Base-by-base conservation (phyloP, 2,329 filamentous ascomycete species). In the Myriosclerotinia curreyana region DNA sequence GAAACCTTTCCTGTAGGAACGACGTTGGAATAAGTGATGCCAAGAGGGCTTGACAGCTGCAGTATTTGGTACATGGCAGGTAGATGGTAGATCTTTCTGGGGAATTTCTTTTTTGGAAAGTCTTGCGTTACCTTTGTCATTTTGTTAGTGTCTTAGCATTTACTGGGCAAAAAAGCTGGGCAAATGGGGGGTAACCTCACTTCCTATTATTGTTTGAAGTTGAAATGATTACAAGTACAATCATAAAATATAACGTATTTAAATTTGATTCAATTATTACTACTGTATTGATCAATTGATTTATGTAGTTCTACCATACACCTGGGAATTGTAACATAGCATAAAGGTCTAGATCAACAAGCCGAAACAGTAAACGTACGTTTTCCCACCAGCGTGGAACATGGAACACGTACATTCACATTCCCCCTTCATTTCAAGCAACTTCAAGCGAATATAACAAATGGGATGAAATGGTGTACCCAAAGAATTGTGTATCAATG, bases 341-440 rank as follows among this genome's bases (percentile, higher is more conserved):
- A 56, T 14, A 34, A 34, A 8, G 11, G 22, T 56, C 54, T 34
- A 56, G 40, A 56, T 34, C 38, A 31, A n/a, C 17, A 12, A 12
- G 6, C 11, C 14, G 28, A 31, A 20, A 38, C 25, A 25, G 34
- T 38, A 53, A 20, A 5, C n/a, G 28, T 38, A 25, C 22, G 12
- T 20, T 55, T 25, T 44, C 8, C 38, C 17, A 17, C 3, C 17
- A 17, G 15, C 11, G 17, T 31, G 25, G 11, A 44, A n/a, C 5
- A 28, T 31, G 25, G 11, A 44, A n/a, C 5, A 28, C 53, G 28
- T 31, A 31, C 28, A 6, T 31, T 31, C 28, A 31, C 28, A 5
- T 15, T 56, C 34, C 25, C 54, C 54, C 54, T 56, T 56, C 54
- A 56, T 56, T 44, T 46, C 54, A 34, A 55, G 54, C 25, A 56